Evolutionary conservation across 192 early-diverging fungal species (phyloP).

Genomic region (Entomortierella beljakovae): DNA sequence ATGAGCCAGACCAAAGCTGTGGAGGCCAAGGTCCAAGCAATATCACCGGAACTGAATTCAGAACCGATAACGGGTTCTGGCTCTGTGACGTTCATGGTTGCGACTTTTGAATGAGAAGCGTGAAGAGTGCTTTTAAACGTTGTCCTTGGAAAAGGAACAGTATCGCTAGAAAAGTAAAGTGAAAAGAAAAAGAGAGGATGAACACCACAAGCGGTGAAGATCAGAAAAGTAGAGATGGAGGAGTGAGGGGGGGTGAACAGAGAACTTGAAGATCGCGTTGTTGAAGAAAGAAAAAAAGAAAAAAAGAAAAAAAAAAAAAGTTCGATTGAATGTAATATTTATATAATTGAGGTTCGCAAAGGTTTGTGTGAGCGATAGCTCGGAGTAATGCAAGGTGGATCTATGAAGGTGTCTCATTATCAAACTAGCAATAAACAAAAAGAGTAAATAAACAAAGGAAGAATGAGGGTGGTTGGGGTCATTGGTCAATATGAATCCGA

Average conservation of each 20-base stretch:
- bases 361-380: neutral
- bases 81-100: constrained; percentile 13
- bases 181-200: neutral
- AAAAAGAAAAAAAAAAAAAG: neutral
- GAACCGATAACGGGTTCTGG: constrained; percentile 13
- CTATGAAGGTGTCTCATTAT: neutral
- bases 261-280: constrained; percentile 9
- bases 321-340: too few relatives aligned
- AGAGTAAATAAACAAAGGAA: neutral
- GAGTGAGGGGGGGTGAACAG: constrained; percentile 7
- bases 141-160: neutral
- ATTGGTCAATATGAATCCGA: neutral
- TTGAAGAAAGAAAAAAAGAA: constrained; percentile 8
- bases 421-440: neutral
- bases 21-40: constrained; percentile 75
- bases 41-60: constrained; percentile 62
- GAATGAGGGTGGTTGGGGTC: neutral
- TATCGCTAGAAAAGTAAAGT: neutral
- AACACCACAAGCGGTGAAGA: constrained; percentile 10
- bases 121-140: neutral
- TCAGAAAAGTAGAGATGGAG: neutral
- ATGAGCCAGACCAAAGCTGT: constrained; percentile 93
- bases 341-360: constrained; percentile 2
- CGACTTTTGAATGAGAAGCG: neutral
- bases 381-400: neutral